Evolutionary conservation across 225 moss, liverwort and hornwort genomes (phyloP).

Genomic region (Pseudisothecium myosuroides): DNA sequence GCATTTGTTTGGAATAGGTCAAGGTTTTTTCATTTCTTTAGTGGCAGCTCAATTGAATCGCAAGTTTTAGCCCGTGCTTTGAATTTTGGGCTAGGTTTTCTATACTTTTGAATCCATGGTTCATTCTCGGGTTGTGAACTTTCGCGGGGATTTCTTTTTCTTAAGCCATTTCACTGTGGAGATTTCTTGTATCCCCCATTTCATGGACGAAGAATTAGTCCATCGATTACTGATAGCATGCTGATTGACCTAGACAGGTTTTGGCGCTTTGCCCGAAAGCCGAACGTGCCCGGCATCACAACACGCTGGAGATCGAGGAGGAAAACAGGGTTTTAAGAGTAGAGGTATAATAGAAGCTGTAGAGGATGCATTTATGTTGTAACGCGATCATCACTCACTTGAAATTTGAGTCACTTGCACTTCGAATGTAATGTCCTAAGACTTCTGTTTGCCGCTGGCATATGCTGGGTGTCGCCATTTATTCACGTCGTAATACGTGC

Average conservation of each 20-base stretch:
- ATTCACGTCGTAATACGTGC: background rate
- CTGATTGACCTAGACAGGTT: conserved; percentile 1
- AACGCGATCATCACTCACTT: background rate
- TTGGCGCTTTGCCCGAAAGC: conserved; percentile 26
- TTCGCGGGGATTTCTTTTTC: background rate
- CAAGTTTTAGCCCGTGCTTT: background rate
- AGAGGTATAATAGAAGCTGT: conserved; percentile 29
- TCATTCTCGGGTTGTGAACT: background rate
- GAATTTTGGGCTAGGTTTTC: background rate
- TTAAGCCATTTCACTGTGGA: background rate
- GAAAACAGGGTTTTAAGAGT: conserved; percentile 53
- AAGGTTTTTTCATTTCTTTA: background rate
- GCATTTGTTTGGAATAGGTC: background rate
- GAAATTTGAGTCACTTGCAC: background rate
- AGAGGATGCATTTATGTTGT: background rate
- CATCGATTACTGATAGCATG: background rate
- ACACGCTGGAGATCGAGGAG: conserved; percentile 27
- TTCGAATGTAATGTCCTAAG: background rate
- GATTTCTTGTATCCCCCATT: background rate
- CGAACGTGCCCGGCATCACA: background rate
- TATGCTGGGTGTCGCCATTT: background rate
- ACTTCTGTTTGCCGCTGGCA: background rate
- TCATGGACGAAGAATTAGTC: background rate
- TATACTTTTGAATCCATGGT: background rate
- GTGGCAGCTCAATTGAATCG: background rate